Conservation (phyloP, 345 rosid genomes). For the Lumnitzera racemosa region DNA sequence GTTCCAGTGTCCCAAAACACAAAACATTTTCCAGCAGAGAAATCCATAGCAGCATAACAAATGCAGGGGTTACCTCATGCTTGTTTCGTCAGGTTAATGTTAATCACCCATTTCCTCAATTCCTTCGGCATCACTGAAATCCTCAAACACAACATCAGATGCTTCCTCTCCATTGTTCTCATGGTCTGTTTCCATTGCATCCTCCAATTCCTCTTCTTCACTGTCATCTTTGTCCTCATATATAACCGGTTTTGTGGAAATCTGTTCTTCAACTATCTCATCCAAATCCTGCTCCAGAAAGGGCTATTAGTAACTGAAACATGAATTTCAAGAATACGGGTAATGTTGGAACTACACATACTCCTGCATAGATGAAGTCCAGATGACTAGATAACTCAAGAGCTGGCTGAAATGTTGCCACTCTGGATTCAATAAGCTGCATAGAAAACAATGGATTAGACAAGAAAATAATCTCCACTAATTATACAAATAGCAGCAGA, state of each 20-base stretch:
- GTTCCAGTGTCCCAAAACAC: too few species aligned
- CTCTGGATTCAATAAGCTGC: slow-evolving; percentile 86
- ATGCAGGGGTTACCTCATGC: too few species aligned
- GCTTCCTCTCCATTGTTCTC: slow-evolving; percentile 27
- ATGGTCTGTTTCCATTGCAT: slow-evolving; percentile 43
- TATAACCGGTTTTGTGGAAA: slow-evolving; percentile 31
- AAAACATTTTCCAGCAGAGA: too few species aligned
- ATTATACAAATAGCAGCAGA: neutral
- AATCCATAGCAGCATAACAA: too few species aligned
- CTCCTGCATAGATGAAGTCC: slow-evolving; percentile 50
- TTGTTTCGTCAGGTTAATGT: neutral
- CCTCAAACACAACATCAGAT: slow-evolving; percentile 18
- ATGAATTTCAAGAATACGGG: neutral
- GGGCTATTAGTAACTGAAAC: neutral
- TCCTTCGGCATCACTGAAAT: slow-evolving; percentile 39
- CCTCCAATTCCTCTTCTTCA: slow-evolving; percentile 62
- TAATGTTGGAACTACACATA: slow-evolving; percentile 8
- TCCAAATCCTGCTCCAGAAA: slow-evolving; percentile 35
- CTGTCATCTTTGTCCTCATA: slow-evolving; percentile 70
- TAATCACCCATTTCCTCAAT: slow-evolving; percentile 49
- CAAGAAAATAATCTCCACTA: neutral
- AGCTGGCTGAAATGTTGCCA: slow-evolving; percentile 57
- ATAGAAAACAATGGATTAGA: slow-evolving; percentile 8
- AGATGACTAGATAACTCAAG: slow-evolving; percentile 63
- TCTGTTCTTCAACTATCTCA: slow-evolving; percentile 45